Evolutionary conservation across 2,329 filamentous ascomycete species (phyloP), one percentile per base, ranked within the genome.

Genomic region (Verticillium dahliae): DNA sequence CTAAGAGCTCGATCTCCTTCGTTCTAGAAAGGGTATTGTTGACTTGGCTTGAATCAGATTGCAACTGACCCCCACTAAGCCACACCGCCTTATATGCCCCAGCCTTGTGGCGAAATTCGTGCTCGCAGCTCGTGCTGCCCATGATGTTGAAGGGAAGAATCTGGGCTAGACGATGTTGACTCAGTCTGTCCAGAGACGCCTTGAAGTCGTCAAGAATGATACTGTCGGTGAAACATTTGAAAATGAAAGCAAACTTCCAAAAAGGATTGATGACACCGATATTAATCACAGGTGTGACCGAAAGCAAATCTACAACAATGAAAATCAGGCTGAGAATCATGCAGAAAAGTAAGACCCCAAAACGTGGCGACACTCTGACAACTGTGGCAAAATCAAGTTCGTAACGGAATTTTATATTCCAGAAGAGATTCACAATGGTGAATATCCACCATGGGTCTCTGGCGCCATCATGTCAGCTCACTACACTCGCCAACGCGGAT

Each of bases 121-220:
- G 27, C 33, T 63, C 41, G 60, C 65, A 61, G 56, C 65, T 15
- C 62, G 64, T 3, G 62, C 56, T 34, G 52, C 65, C 18, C 66
- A 57, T 37, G 22, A 58, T 18, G 18, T 55, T 56, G 15, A 62
- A 61, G 9, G 62, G 62, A 9, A 64, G 61, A 14, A 64, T 59
- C 31, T 61, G 61, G 4, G 59, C 34, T 59, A 60, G 62, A 1
- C 37, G 41, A 22, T 58, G 61, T 27, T 50, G 45, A 37, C 62
- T 64, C 10, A 70, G 62, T 56, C 66, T 66, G 57, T 81, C 79
- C 5, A 82, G 70, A 0, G 78, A 79, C 3, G 85, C 87, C 68
- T 88, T 88, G 79, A 89, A 89, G 67, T 89, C 86, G 67, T 89
- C 86, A 11, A 89, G 80, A 59, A 89, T 81, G 59, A 89, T 84